phyloP scores from a whole-genome alignment of 371 early-diverging fungal genomes.

The Mucor velutinosus region DNA sequence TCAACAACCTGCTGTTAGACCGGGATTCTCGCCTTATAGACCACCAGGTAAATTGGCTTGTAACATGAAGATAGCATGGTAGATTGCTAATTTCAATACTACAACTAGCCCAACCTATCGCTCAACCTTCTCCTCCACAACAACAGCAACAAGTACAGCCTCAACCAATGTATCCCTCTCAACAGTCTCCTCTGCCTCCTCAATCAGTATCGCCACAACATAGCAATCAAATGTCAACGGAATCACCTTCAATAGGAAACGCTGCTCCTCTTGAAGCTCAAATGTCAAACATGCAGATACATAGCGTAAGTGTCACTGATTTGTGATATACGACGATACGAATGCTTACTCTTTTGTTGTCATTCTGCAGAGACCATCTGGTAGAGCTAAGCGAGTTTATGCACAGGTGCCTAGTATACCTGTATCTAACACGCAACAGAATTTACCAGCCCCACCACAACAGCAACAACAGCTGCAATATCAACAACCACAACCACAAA shows the following conservation, averaged over 20 bases:
- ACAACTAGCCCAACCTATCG: neutral
- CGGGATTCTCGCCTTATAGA: neutral
- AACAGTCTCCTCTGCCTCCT: neutral
- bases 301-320: neutral
- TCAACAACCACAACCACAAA: neutral
- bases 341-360: neutral
- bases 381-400: constrained; percentile 38
- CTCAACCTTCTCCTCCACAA: neutral
- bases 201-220: neutral
- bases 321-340: neutral
- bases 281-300: constrained; percentile 6
- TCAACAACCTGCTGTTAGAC: neutral
- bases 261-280: constrained; percentile 1
- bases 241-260: neutral
- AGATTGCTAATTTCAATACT: neutral
- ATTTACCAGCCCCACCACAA: neutral
- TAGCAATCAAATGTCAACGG: neutral
- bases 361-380: constrained; percentile 15
- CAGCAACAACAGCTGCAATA: neutral
- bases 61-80: neutral
- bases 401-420: constrained; percentile 21
- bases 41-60: neutral
- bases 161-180: neutral
- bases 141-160: neutral
- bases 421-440: constrained; percentile 1